Evolutionary conservation across 2,329 filamentous ascomycete genomes (phyloP), one percentile per base, ranked within the genome.

Genomic region (Acrocalymma vagum): DNA sequence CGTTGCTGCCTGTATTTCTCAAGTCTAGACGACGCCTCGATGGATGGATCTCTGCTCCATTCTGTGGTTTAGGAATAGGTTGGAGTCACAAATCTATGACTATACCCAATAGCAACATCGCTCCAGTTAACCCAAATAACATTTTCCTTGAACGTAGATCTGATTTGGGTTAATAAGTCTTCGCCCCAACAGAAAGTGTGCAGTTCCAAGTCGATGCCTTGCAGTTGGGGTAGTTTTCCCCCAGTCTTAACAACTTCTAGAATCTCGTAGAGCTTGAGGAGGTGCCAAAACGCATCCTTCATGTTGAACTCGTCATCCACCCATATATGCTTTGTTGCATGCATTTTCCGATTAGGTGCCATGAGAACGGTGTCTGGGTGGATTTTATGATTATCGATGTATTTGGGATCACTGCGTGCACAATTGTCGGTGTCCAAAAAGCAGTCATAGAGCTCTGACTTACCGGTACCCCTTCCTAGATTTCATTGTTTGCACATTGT

Each of bases 231-330:
- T 30, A 43, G 11, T 17, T 42, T 36, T 20, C 14, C 17, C 20
- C 11, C 33, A 17, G 30, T 14, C 30, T 21, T 30, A 15, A 23
- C 22, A 37, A 28, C 38, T 8, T 35, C 35, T 15, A 39, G 18
- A 32, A 48, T 31, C 28, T 48, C 39, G 37, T 30, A 25, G 25
- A 43, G 18, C 31, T 43, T 43, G 10, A 48, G 32, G 24, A 42
- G 43, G 20, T 46, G 38, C 6, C 24, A 18, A 22, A 6, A 8
- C 2, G 30, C 3, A n/a, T 29, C 8, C 21, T 17, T 4, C n/a
- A 26, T 14, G 4, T 31, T 20, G 25, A 15, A 33, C 27, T 27
- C 25, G 14, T 32, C 15, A 3, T 21, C 25, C 6, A 17, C 17
- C 2, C 17, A 30, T 22, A 29, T 1, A 15, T 41, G 6, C 9